These are phyloP conservation scores for Metschnikowia cerradonensis DNA, from an alignment of 805 yeast genomes.

Conservation along the genomic window DNA sequence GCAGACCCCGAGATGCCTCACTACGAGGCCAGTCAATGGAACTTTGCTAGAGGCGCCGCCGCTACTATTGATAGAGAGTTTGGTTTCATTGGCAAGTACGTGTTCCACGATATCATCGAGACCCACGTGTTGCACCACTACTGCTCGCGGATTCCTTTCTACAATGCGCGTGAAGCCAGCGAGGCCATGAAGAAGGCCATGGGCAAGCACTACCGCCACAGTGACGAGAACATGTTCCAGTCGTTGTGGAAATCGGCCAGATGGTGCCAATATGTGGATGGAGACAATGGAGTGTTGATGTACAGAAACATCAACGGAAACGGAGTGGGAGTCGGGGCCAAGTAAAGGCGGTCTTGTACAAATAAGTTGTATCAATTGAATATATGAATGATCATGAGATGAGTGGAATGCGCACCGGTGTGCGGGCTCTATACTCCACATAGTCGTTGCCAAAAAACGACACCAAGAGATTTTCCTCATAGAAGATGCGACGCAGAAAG, in stretches of 20 bases:
- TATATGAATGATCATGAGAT: slow-evolving; percentile 8
- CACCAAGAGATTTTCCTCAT: slow-evolving; percentile 65
- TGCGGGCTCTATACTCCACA: slow-evolving; percentile 42
- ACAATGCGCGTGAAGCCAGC: slow-evolving; percentile 77
- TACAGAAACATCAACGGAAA: slow-evolving; percentile 56
- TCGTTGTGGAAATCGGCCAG: slow-evolving; percentile 62
- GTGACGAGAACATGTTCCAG: slow-evolving; percentile 70
- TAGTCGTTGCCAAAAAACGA: slow-evolving; percentile 73
- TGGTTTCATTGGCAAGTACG: slow-evolving; percentile 71
- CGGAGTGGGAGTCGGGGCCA: slow-evolving; percentile 10
- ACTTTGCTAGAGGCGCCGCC: slow-evolving; percentile 85
- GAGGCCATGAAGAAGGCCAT: slow-evolving; percentile 76
- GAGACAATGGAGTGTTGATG: slow-evolving; percentile 57
- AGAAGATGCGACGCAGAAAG: slow-evolving; percentile 60
- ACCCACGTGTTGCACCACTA: slow-evolving; percentile 88
- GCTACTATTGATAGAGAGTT: slow-evolving; percentile 83
- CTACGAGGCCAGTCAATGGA: slow-evolving; percentile 74
- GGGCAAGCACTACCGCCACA: slow-evolving; percentile 73
- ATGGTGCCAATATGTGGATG: slow-evolving; percentile 70
- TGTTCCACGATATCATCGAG: slow-evolving; percentile 86
- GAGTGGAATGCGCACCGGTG: slow-evolving; percentile 65
- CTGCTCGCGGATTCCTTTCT: slow-evolving; percentile 80
- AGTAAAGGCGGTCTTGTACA: too few species aligned
- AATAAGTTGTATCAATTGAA: background rate
- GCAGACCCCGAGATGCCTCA: slow-evolving; percentile 78